phyloP scores from a whole-genome alignment of 768 basidiomycete genomes.

The Naganishia kalamii region DNA sequence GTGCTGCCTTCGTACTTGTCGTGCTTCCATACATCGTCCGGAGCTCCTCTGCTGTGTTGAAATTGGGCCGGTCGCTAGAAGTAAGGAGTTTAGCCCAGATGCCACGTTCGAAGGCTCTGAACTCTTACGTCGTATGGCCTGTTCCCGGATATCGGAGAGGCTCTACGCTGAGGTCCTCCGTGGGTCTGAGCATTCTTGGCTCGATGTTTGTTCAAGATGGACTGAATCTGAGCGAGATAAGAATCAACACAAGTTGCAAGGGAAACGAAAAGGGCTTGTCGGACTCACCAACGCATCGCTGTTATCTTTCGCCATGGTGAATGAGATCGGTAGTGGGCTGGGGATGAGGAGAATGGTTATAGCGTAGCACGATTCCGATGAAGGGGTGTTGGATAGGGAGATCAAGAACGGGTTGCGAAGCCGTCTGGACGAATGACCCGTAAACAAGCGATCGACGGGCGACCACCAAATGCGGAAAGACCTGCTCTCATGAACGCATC shows the following conservation, averaged over 20 bases:
- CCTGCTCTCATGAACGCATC: too few species aligned
- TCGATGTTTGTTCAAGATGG: constrained; percentile 9
- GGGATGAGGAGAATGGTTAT: too few species aligned
- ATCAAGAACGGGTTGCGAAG: too few species aligned
- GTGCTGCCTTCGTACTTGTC: constrained; percentile 9
- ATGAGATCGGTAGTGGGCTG: background rate
- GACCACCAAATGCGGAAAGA: too few species aligned
- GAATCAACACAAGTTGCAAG: background rate
- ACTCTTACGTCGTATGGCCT: constrained; percentile 12
- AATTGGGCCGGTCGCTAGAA: background rate
- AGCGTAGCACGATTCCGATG: too few species aligned
- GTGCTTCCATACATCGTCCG: constrained; percentile 17
- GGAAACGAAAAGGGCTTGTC: background rate
- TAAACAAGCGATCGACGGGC: too few species aligned
- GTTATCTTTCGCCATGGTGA: constrained; percentile 14
- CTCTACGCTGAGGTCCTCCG: constrained; percentile 2
- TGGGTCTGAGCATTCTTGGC: constrained; percentile 11
- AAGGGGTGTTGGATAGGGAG: too few species aligned
- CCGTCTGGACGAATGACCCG: too few species aligned
- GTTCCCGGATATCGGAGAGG: background rate
- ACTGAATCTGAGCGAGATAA: background rate
- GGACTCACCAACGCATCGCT: constrained; percentile 6
- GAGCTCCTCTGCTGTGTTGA: background rate
- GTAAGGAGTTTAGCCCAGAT: background rate
- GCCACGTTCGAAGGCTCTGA: background rate